These are phyloP conservation scores for Albugo laibachii DNA, from an alignment of 352 stramenopile genomes.

Conservation along the genomic window DNA sequence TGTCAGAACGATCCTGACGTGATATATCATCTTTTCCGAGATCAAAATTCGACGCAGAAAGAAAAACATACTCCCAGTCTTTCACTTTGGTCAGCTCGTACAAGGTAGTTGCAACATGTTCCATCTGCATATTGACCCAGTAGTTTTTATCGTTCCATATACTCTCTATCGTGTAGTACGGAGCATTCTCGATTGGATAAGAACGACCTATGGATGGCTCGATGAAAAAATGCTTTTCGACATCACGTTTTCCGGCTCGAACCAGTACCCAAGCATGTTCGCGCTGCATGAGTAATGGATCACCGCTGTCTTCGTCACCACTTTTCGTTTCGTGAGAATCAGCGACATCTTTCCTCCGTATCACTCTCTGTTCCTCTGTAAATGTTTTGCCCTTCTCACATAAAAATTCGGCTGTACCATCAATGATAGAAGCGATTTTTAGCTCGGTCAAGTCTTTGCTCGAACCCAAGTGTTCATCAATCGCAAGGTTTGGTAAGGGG, in stretches of 20 bases:
- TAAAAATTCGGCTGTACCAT: conserved; percentile 17
- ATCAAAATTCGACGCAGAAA: conserved; percentile 31
- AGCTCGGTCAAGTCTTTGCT: not conserved
- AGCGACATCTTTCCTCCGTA: not conserved
- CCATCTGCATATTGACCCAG: conserved; percentile 88
- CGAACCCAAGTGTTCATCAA: conserved; percentile 22
- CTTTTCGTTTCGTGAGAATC: conserved; percentile 13
- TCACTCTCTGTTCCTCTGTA: not conserved
- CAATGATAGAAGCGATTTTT: conserved; percentile 8
- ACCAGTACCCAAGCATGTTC: conserved; percentile 87
- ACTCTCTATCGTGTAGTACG: conserved; percentile 76
- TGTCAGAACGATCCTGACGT: not conserved
- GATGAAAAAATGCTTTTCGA: conserved; percentile 77
- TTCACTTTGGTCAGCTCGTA: conserved; percentile 72
- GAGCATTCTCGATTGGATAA: conserved; percentile 57
- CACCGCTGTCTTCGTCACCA: conserved; percentile 42
- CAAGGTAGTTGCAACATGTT: conserved; percentile 27
- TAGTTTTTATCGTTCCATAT: conserved; percentile 92
- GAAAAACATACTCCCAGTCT: conserved; percentile 85
- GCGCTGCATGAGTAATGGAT: conserved; percentile 45
- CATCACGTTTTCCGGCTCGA: conserved; percentile 73
- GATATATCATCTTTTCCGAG: conserved; percentile 15
- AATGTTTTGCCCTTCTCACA: conserved; percentile 16
- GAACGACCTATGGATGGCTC: conserved; percentile 81
- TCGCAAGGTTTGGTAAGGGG: conserved; percentile 27